Evolutionary conservation across 495 filamentous ascomycete species (phyloP).

Genomic region (Penicilliopsis zonata): DNA sequence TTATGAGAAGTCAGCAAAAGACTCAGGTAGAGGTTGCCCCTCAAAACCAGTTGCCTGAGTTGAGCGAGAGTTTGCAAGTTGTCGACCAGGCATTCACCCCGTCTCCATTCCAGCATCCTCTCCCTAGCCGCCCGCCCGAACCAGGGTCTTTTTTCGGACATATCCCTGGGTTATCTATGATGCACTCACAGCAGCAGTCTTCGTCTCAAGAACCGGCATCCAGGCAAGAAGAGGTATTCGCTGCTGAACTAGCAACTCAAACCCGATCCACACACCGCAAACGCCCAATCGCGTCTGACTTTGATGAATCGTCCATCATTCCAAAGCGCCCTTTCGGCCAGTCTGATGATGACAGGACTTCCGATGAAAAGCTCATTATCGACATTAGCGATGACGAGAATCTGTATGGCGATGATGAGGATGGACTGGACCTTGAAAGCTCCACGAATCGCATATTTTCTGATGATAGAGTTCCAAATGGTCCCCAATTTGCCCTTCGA

Average conservation of each 20-base stretch:
- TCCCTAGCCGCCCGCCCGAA: slow-evolving; percentile 31
- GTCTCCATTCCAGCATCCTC: slow-evolving; percentile 23
- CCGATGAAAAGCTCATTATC: slow-evolving; percentile 41
- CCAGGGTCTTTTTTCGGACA: slow-evolving; percentile 17
- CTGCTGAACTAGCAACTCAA: slow-evolving; percentile 14
- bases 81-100: background rate
- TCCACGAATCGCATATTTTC: slow-evolving; percentile 7
- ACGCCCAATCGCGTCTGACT: slow-evolving; percentile 78
- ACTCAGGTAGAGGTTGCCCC: slow-evolving; percentile 6
- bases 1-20: slow-evolving; percentile 21
- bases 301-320: slow-evolving; percentile 40
- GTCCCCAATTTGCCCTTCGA: too few species aligned
- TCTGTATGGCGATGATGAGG: slow-evolving; percentile 31
- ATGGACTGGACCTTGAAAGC: slow-evolving; percentile 22
- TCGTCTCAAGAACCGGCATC: slow-evolving; percentile 2
- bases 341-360: slow-evolving; percentile 5
- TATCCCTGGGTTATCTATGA: slow-evolving; percentile 45
- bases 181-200: slow-evolving; percentile 9
- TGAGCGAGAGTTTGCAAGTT: slow-evolving; percentile 1
- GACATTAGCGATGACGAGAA: slow-evolving; percentile 65
- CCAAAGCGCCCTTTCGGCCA: slow-evolving; percentile 53
- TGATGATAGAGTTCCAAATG: too few species aligned
- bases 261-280: slow-evolving; percentile 43
- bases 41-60: slow-evolving; percentile 2
- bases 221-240: slow-evolving; percentile 4